These are phyloP conservation scores for Neurospora tetrasperma DNA, from an alignment of 495 filamentous ascomycete genomes.

Conservation along the genomic window DNA sequence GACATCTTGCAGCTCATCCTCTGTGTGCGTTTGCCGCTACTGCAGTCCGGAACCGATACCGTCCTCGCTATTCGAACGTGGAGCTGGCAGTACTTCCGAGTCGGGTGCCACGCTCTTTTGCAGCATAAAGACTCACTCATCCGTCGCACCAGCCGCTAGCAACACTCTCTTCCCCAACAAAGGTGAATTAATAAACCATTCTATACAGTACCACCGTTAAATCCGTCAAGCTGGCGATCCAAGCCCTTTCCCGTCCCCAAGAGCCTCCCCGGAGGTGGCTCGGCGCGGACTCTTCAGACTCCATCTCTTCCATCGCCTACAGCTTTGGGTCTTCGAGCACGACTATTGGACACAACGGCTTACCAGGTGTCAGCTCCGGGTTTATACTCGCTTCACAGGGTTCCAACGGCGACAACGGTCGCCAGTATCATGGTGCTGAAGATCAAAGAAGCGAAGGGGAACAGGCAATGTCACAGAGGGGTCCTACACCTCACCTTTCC, in stretches of 20 bases:
- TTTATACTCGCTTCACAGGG: slow-evolving; percentile 9
- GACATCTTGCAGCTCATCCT: slow-evolving; percentile 7
- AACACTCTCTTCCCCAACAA: slow-evolving; percentile 1
- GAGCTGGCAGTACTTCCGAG: slow-evolving; percentile 3
- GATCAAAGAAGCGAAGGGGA: slow-evolving; percentile 42
- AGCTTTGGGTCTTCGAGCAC: slow-evolving; percentile 9
- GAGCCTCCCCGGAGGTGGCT: slow-evolving; percentile 19
- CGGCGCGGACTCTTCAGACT: slow-evolving; percentile 11
- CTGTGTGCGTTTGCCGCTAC: neutral
- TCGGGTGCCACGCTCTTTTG: slow-evolving; percentile 3
- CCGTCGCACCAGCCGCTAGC: neutral
- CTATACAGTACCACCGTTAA: slow-evolving; percentile 3
- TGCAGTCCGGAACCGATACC: slow-evolving; percentile 1
- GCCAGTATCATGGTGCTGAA: slow-evolving; percentile 46
- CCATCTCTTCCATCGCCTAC: slow-evolving; percentile 9
- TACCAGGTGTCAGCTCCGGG: slow-evolving; percentile 19
- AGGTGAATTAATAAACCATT: neutral
- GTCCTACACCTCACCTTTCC: slow-evolving; percentile 36
- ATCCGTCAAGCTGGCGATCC: slow-evolving; percentile 24
- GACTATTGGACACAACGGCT: slow-evolving; percentile 21
- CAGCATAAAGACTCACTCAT: slow-evolving; percentile 6
- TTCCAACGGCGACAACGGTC: slow-evolving; percentile 15
- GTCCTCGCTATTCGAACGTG: slow-evolving; percentile 4
- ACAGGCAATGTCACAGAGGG: slow-evolving; percentile 52
- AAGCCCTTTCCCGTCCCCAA: slow-evolving; percentile 15